Percentiles rank a stretch among this genome's conserved stretches.
These are phyloP conservation scores for Proliferodiscus dingleyae DNA, from an alignment of 2,329 filamentous ascomycete genomes.

Conservation along the genomic window DNA sequence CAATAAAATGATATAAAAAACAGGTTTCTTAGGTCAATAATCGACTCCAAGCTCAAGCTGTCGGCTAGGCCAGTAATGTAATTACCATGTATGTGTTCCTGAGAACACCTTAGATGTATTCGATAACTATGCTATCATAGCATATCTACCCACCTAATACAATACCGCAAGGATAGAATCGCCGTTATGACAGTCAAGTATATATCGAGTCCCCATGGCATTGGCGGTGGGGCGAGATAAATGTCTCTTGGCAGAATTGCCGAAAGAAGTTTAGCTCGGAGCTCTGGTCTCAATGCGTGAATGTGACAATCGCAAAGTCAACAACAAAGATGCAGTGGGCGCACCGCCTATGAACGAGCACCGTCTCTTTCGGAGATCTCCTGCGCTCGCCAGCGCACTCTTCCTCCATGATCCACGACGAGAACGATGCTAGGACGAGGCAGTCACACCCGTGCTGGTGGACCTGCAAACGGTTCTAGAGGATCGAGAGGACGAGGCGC, in stretches of 20 bases:
- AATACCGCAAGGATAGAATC: too few relatives aligned
- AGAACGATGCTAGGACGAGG: conserved; percentile 27
- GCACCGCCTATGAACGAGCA: background rate
- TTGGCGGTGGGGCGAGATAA: too few relatives aligned
- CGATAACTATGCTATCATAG: too few relatives aligned
- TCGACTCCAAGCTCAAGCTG: too few relatives aligned
- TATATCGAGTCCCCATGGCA: too few relatives aligned
- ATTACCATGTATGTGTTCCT: too few relatives aligned
- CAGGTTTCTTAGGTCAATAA: too few relatives aligned
- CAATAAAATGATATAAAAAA: too few relatives aligned
- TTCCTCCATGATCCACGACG: conserved; percentile 27
- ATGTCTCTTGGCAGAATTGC: background rate
- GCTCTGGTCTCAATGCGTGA: background rate
- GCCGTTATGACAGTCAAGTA: too few relatives aligned
- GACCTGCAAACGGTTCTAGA: conserved; percentile 26
- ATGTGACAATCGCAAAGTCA: conserved; percentile 1
- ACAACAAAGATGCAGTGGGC: conserved; percentile 9
- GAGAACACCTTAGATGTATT: too few relatives aligned
- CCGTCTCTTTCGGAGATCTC: conserved; percentile 6
- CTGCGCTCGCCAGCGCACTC: conserved; percentile 17
- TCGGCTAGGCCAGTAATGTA: too few relatives aligned
- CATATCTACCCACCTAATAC: too few relatives aligned
- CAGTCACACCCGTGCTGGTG: conserved; percentile 27
- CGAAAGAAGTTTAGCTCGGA: background rate
- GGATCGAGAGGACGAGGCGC: conserved; percentile 29